Evolutionary conservation across 306 rosid species (phyloP).

Genomic region (Fagus crenata): DNA sequence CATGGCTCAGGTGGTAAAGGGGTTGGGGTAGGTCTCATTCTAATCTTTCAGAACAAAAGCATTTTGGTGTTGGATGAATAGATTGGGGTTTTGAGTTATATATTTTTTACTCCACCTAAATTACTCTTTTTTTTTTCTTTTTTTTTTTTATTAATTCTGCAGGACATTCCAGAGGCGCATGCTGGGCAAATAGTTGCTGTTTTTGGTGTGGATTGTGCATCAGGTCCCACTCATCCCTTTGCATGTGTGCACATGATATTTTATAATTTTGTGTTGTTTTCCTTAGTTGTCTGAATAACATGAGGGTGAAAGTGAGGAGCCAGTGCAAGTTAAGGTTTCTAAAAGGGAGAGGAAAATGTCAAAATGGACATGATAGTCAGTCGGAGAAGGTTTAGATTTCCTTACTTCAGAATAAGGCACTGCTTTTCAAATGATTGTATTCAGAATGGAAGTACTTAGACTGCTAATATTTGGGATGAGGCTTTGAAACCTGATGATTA

Average conservation of each 20-base stretch:
- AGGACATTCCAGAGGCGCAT: constrained; percentile 98
- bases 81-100: neutral
- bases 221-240: constrained; percentile 59
- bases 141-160: constrained; percentile 13
- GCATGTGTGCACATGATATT: constrained; percentile 11
- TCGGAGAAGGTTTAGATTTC: neutral
- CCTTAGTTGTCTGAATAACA: constrained; percentile 1
- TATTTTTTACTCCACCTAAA: neutral
- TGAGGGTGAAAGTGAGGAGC: constrained; percentile 15
- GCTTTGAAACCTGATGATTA: constrained; percentile 16
- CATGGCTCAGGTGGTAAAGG: neutral
- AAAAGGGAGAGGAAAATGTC: neutral
- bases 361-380: constrained; percentile 3
- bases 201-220: constrained; percentile 98
- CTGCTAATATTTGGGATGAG: neutral
- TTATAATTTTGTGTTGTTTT: constrained; percentile 16
- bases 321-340: constrained; percentile 16
- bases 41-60: neutral
- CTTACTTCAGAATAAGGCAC: neutral
- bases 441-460: neutral
- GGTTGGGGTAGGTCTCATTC: neutral
- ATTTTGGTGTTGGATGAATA: neutral
- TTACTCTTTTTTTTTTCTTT: constrained; percentile 4
- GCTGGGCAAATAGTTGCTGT: constrained; percentile 99
- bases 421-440: neutral